Evolutionary conservation across 78 protist species (phyloP), one percentile per base, ranked within the genome.

Genomic region (Dictyostelium purpureum): DNA sequence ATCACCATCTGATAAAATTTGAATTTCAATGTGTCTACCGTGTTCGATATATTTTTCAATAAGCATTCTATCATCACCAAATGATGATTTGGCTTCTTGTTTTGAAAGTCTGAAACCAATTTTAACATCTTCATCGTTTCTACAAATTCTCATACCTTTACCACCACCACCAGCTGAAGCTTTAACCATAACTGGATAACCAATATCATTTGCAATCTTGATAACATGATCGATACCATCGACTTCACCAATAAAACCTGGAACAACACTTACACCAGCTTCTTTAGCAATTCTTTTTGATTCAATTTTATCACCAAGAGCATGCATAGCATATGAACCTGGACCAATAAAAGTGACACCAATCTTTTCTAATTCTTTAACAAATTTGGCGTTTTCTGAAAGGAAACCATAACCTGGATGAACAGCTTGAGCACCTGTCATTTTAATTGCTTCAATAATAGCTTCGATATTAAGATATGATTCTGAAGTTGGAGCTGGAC

Each of bases 361-460:
- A 38, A 85, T 85, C 16, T 85, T 85, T 33, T 85, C 92, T 21
- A 85, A 70, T n/a, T 85, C 92, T 52, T 85, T 85, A 11, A 85
- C 92, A 45, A 85, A 85, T n/a, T 26, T 54, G 10, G 67, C 88
- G 65, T 98, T 98, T 78, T 98, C 99, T 3, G 99, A 97, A 43
- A 99, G 90, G 79, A 99, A 99, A 31, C 99, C 99, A 79, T 97
- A 98, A 61, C 99, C 99, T 0, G 99, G 99, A 73, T 99, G 99
- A 95, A 83, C 95, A 28, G 89, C 97, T 91, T 97, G 94, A 12
- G 99, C 99, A 11, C 99, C 99, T 0, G 98, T 96, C 51, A 33
- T 12, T 59, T 80, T 79, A 54, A 94, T 94, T 18, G 96, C 99
- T 24, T 96, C 95, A 0, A 99, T 9, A 49, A 99, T 94, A 24